Evolutionary conservation across 163 green algal genomes (phyloP), one percentile per base, ranked within the genome.

Genomic region (Chlamydomonas reinhardtii): DNA sequence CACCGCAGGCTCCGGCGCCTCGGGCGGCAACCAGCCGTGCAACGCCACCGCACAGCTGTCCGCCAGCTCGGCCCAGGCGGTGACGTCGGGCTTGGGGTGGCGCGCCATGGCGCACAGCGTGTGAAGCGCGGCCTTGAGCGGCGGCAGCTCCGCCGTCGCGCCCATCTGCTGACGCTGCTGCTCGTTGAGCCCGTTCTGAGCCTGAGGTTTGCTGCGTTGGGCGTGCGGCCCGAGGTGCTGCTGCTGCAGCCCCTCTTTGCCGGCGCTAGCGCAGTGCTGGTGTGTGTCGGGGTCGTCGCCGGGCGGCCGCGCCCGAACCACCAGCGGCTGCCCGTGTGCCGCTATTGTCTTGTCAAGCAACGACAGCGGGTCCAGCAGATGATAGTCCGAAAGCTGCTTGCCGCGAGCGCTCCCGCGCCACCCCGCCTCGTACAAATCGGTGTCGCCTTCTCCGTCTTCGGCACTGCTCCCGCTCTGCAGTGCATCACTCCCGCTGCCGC

Each of bases 41-140:
- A 85, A 24, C 31, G 79, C 66, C 5, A 2, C n/a, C 3, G 79
- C 68, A 19, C 64, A 72, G 4, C 39, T 54, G 34, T 77, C 52
- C 31, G 52, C 48, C 24, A 85, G 32, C 32, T n/a, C 32, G 9
- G n/a, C 17, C 14, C 52, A 85, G 52, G 34, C 68, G 48, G 25
- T 27, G 6, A 34, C 29, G 68, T 77, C 68, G 69, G 68, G 79
- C 11, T 16, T 4, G 0, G 68, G 79, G 52, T 77, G 68, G 0
- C 32, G 48, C 22, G 79, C 48, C 20, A 85, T 69, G 8, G 79
- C 79, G 27, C 73, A 69, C 14, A 85, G 52, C 8, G 32, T 25
- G 2, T 85, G 79, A 15, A 85, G 79, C 48, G 64, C 37, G 12
- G 79, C 48, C 66, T 77, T 71, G 3, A 84, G 77, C 29, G 79